Evolutionary conservation across 306 rosid species (phyloP).

Genomic region (Vigna reflexopilosa): DNA sequence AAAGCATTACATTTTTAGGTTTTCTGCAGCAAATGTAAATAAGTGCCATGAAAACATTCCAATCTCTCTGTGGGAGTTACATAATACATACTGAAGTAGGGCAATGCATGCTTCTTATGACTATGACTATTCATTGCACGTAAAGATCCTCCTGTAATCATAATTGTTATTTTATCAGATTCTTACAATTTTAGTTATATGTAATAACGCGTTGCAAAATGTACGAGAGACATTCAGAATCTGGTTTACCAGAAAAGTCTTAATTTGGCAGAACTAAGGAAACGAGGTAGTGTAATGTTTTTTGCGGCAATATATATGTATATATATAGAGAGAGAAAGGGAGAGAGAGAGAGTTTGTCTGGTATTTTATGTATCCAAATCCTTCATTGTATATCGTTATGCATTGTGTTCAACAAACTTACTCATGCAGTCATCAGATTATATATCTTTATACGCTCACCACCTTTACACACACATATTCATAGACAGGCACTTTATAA

Average conservation of each 20-base stretch:
- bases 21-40: constrained; percentile 3
- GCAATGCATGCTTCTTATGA: not conserved
- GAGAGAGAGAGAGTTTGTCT: not conserved
- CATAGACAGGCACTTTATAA: no score
- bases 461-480: no score
- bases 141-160: no score
- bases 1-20: not conserved
- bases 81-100: not conserved
- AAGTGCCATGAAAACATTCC: not conserved
- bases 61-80: not conserved
- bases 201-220: not conserved
- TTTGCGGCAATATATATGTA: no score
- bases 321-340: no score
- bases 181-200: not conserved
- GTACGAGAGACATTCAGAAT: not conserved
- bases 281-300: no score
- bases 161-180: not conserved
- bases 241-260: not conserved
- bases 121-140: not conserved
- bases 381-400: not conserved
- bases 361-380: constrained; percentile 10
- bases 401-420: not conserved
- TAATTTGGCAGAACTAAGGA: not conserved
- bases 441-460: not conserved
- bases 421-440: constrained; percentile 1